Conservation (phyloP, 2,329 filamentous ascomycete species). For the Penicillium griseofulvum region DNA sequence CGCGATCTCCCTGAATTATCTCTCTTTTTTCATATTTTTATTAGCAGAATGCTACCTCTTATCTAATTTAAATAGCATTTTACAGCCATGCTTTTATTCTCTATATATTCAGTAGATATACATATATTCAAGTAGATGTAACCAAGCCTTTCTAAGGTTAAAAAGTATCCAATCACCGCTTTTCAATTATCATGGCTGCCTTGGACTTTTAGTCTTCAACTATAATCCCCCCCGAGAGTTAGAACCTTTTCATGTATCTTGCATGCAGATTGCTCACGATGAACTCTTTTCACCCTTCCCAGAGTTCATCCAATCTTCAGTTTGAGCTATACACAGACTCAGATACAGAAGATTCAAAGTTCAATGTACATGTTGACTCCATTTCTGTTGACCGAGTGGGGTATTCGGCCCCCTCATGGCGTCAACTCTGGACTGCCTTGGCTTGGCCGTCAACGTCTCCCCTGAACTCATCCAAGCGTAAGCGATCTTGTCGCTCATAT, state of each 20-base stretch:
- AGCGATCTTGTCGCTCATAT: constrained; percentile 15
- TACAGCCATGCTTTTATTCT: no score
- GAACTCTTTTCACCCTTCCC: constrained; percentile 3
- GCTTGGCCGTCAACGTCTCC: constrained; percentile 7
- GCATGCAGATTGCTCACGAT: background rate
- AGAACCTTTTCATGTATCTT: background rate
- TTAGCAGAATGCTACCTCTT: no score
- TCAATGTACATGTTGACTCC: background rate
- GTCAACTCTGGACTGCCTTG: constrained; percentile 11
- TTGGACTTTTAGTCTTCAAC: background rate
- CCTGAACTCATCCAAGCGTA: constrained; percentile 6
- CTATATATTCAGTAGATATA: no score
- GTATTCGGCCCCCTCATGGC: constrained; percentile 14
- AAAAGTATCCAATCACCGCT: no score
- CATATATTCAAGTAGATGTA: no score
- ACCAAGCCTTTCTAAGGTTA: no score
- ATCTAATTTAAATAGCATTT: no score
- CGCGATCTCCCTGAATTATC: background rate
- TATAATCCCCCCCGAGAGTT: background rate
- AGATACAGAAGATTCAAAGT: constrained; percentile 2
- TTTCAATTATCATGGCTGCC: constrained; percentile 6
- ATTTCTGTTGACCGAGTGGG: constrained; percentile 10
- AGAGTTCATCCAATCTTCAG: constrained; percentile 9
- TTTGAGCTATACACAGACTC: constrained; percentile 19
- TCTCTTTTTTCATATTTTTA: background rate